Conservation (phyloP, 169 alveolate species). For the Perkinsus marinus region DNA sequence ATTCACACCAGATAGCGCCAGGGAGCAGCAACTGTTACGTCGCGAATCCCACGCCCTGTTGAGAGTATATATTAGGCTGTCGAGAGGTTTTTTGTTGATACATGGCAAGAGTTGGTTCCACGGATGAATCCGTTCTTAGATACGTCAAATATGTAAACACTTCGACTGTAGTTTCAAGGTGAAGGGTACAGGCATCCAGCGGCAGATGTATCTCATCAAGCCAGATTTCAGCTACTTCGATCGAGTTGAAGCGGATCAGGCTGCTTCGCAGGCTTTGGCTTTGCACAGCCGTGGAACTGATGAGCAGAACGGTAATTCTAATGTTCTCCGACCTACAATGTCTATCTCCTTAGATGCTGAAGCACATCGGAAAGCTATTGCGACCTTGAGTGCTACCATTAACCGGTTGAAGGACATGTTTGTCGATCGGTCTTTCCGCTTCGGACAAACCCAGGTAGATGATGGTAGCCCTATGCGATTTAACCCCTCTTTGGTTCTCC, state of each 20-base stretch:
- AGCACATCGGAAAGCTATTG: not conserved
- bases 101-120: too few relatives aligned
- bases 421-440: not conserved
- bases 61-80: too few relatives aligned
- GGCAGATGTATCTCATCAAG: not conserved
- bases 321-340: not conserved
- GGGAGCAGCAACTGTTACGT: too few relatives aligned
- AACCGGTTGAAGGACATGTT: not conserved
- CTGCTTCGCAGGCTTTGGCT: not conserved
- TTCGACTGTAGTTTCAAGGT: not conserved
- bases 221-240: not conserved
- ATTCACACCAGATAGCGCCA: too few relatives aligned
- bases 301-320: not conserved
- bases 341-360: not conserved
- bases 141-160: not conserved
- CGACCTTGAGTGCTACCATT: not conserved
- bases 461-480: not conserved
- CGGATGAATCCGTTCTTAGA: not conserved
- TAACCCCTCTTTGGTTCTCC: too few relatives aligned
- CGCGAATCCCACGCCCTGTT: too few relatives aligned
- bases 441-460: not conserved
- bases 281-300: not conserved
- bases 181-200: not conserved
- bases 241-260: not conserved
- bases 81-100: too few relatives aligned